Percentiles rank a stretch among this genome's conserved stretches.
phyloP scores from a whole-genome alignment of 169 alveolate species.

The Ichthyophthirius multifiliis region DNA sequence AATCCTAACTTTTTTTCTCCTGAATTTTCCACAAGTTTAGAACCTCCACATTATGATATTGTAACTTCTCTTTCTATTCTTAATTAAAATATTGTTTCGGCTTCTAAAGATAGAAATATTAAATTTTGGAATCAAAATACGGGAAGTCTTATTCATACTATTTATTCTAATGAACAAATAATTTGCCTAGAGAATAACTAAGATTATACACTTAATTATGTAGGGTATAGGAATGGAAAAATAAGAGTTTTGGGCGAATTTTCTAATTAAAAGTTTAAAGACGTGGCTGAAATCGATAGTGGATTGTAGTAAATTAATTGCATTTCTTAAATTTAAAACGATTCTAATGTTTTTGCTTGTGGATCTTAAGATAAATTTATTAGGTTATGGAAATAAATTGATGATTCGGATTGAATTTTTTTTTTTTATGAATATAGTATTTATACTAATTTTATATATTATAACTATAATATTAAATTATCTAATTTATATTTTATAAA shows the following conservation, averaged over 20 bases:
- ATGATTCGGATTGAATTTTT: too few relatives aligned
- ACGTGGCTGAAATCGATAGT: constrained; percentile 12
- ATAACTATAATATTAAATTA: too few relatives aligned
- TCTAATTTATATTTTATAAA: too few relatives aligned
- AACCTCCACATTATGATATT: constrained; percentile 62
- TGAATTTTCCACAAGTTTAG: constrained; percentile 33
- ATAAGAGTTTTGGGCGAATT: constrained; percentile 27
- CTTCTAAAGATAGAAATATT: constrained; percentile 48
- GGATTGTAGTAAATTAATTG: background rate
- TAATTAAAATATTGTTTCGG: constrained; percentile 37
- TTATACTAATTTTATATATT: too few relatives aligned
- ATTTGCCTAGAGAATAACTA: constrained; percentile 32
- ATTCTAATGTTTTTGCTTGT: background rate
- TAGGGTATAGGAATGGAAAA: constrained; percentile 54
- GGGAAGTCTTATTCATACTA: background rate
- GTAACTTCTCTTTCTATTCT: constrained; percentile 50
- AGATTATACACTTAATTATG: constrained; percentile 8
- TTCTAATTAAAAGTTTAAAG: background rate
- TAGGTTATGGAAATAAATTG: background rate
- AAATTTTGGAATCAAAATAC: constrained; percentile 36
- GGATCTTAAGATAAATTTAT: background rate
- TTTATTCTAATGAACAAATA: constrained; percentile 48
- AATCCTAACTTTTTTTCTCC: background rate
- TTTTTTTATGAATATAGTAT: too few relatives aligned
- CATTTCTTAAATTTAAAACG: background rate